A percentile compares a stretch with the other conserved stretches of the same genome.
Conservation (phyloP, 2,329 filamentous ascomycete genomes). For the Scedosporium boydii region DNA sequence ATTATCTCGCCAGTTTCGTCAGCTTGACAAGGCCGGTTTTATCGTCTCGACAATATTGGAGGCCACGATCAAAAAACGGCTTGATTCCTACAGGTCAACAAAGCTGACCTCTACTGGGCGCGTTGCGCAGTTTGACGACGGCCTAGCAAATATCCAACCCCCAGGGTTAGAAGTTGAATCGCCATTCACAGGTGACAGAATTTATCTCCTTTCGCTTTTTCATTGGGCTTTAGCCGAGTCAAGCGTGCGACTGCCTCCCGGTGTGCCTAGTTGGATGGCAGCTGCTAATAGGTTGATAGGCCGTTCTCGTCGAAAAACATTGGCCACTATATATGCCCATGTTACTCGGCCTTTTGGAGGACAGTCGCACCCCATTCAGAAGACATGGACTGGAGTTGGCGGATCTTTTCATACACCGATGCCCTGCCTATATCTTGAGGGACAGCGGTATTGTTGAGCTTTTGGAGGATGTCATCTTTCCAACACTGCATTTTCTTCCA, state of each 20-base stretch:
- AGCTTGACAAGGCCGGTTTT: not conserved
- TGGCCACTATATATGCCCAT: conserved; percentile 65
- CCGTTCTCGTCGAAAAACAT: conserved; percentile 35
- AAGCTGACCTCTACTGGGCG: conserved; percentile 1
- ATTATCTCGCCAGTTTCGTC: not conserved
- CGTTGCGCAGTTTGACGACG: not conserved
- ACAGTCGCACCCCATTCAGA: conserved; percentile 43
- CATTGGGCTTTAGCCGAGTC: conserved; percentile 48
- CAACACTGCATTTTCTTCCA: conserved; percentile 68
- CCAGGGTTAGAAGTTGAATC: not conserved
- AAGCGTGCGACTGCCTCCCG: conserved; percentile 30
- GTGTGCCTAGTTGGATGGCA: conserved; percentile 8
- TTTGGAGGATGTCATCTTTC: conserved; percentile 60
- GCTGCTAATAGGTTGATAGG: conserved; percentile 17
- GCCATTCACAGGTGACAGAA: not conserved
- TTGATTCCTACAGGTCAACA: not conserved
- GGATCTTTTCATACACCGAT: conserved; percentile 41
- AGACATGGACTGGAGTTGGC: conserved; percentile 46
- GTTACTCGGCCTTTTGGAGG: conserved; percentile 60
- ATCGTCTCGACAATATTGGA: conserved; percentile 1
- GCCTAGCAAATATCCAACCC: not conserved
- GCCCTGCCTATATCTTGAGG: conserved; percentile 41
- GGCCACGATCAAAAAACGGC: not conserved
- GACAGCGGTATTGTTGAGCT: conserved; percentile 57
- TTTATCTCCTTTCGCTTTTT: conserved; percentile 28